phyloP scores from a whole-genome alignment of 2,329 filamentous ascomycete species.

The Hymenoscyphus occultus region DNA sequence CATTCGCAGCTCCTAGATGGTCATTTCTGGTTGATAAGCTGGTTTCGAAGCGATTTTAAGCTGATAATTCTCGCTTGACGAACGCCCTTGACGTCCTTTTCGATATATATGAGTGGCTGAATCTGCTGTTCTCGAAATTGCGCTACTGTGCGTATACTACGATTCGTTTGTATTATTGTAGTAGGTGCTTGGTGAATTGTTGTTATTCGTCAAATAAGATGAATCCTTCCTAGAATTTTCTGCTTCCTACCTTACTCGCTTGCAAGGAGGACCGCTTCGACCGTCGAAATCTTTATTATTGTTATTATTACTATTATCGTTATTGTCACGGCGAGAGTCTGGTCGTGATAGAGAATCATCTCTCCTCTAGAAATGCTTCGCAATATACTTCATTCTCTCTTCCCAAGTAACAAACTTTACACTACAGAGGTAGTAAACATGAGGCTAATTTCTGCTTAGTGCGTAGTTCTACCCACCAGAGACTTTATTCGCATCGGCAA shows the following conservation, averaged over 20 bases:
- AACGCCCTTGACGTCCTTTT: neutral
- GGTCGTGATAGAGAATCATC: neutral
- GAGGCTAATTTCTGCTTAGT: slow-evolving; percentile 19
- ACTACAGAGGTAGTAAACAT: slow-evolving; percentile 19
- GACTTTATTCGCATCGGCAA: slow-evolving; percentile 9
- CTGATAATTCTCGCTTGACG: neutral
- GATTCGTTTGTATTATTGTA: neutral
- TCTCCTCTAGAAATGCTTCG: slow-evolving; percentile 15
- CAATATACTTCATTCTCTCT: slow-evolving; percentile 20
- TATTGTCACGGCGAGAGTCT: slow-evolving; percentile 1
- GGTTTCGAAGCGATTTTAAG: neutral
- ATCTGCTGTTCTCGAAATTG: neutral
- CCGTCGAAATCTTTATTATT: slow-evolving; percentile 10
- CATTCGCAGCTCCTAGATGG: neutral
- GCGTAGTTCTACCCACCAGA: slow-evolving; percentile 18
- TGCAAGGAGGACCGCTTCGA: slow-evolving; percentile 1
- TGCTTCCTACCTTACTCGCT: neutral
- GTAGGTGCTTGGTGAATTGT: neutral
- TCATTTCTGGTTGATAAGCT: neutral
- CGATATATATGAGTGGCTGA: neutral
- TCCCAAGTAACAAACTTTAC: slow-evolving; percentile 17
- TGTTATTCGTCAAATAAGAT: neutral
- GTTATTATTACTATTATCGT: slow-evolving; percentile 12
- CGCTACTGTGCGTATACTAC: neutral
- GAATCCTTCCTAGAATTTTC: neutral